phyloP scores from a whole-genome alignment of 208 protist species.

The Trypanosomatidae sp. region DNA sequence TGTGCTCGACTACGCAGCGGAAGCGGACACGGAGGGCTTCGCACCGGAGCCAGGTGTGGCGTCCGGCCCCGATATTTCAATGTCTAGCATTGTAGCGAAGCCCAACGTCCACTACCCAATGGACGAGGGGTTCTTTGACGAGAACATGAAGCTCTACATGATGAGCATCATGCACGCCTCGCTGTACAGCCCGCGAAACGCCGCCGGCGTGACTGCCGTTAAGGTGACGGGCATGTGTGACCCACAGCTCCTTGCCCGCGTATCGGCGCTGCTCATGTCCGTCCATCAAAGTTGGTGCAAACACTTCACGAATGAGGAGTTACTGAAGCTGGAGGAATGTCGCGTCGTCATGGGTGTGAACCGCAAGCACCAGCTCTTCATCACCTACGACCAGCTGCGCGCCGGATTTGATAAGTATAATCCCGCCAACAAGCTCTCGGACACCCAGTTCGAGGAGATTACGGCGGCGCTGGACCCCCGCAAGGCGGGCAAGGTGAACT shows the following conservation, averaged over 20 bases:
- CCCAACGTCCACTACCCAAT: slow-evolving; percentile 67
- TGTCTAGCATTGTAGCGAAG: slow-evolving; percentile 67
- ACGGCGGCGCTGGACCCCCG: slow-evolving; percentile 59
- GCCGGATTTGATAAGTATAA: slow-evolving; percentile 49
- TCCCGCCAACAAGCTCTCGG: slow-evolving; percentile 34
- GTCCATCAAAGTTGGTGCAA: slow-evolving; percentile 83
- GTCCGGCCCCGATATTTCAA: slow-evolving; percentile 59
- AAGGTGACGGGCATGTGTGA: slow-evolving; percentile 94
- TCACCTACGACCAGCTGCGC: slow-evolving; percentile 69
- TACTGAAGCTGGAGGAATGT: slow-evolving; percentile 84
- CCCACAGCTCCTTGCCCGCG: slow-evolving; percentile 88
- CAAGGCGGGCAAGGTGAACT: slow-evolving; percentile 81
- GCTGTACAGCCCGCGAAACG: slow-evolving; percentile 59
- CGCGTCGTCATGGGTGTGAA: slow-evolving; percentile 77
- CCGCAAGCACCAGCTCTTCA: slow-evolving; percentile 58
- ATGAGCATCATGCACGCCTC: slow-evolving; percentile 89
- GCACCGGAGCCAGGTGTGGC: slow-evolving; percentile 56
- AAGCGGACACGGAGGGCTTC: slow-evolving; percentile 84
- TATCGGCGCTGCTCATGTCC: slow-evolving; percentile 87
- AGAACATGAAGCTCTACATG: slow-evolving; percentile 93
- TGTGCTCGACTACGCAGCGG: slow-evolving; percentile 96
- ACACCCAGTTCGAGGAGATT: slow-evolving; percentile 57
- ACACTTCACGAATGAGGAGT: slow-evolving; percentile 68
- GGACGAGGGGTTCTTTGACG: slow-evolving; percentile 72
- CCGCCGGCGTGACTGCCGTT: slow-evolving; percentile 76